Conservation (phyloP, 1,139 yeast genomes). For the Hansenula lynferdii region DNA sequence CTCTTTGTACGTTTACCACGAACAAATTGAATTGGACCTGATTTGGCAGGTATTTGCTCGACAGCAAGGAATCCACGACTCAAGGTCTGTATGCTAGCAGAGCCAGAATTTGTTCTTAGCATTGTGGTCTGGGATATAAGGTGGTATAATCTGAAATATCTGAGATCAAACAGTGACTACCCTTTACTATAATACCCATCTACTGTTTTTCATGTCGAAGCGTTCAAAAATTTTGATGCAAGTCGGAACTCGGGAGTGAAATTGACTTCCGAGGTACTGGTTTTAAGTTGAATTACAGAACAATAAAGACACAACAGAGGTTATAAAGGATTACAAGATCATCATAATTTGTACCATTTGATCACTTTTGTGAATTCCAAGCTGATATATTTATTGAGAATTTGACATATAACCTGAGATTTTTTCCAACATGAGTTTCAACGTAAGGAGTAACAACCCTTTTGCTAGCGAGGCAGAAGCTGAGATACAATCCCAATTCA, state of each 20-base stretch:
- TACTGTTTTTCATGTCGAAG: not conserved
- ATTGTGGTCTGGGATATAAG: not conserved
- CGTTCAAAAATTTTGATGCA: not conserved
- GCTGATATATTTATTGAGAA: no score
- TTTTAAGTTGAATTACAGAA: no score
- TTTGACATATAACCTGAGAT: not conserved
- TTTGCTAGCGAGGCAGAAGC: constrained; percentile 8
- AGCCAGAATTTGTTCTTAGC: constrained; percentile 1
- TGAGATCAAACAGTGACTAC: no score
- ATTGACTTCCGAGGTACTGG: not conserved
- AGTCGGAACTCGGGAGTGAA: not conserved
- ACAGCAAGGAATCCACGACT: constrained; percentile 2
- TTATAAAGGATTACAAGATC: no score
- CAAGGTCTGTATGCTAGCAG: constrained; percentile 2
- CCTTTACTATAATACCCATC: not conserved
- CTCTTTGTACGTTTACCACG: constrained; percentile 42
- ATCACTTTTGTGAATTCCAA: no score
- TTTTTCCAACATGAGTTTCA: not conserved
- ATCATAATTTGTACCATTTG: no score
- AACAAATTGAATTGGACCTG: constrained; percentile 17
- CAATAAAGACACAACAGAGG: no score
- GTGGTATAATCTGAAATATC: no score
- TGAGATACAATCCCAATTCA: not conserved
- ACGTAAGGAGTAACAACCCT: constrained; percentile 5
- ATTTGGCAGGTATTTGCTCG: not conserved